phyloP scores from a whole-genome alignment of 179 eudicot genomes.

The Heliamphora pulchella region DNA sequence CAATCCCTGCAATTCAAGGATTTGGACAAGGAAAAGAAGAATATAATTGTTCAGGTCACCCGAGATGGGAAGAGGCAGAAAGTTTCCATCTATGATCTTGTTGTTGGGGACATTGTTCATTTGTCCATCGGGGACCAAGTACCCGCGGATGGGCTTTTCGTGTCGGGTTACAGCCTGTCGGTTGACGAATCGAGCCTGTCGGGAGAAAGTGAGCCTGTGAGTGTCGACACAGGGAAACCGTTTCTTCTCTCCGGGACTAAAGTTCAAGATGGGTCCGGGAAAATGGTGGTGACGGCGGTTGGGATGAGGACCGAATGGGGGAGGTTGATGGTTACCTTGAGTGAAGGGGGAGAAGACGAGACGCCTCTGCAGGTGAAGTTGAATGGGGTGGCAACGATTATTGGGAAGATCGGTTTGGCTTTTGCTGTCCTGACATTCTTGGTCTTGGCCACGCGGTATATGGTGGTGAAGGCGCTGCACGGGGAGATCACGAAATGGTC shows the following conservation, averaged over 20 bases:
- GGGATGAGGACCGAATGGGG: conserved; percentile 98
- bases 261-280: conserved; percentile 76
- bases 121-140: conserved; percentile 71
- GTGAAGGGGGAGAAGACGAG: conserved; percentile 66
- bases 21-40: conserved; percentile 69
- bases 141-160: conserved; percentile 76
- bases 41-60: conserved; percentile 45
- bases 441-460: conserved; percentile 44
- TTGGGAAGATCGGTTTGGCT: conserved; percentile 76
- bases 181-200: conserved; percentile 87
- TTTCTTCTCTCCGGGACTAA: conserved; percentile 78
- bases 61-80: conserved; percentile 55
- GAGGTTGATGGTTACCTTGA: conserved; percentile 60
- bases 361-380: conserved; percentile 85
- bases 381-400: conserved; percentile 82
- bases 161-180: conserved; percentile 54
- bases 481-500: conserved; percentile 46
- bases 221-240: conserved; percentile 35
- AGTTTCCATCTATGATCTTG: conserved; percentile 61
- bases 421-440: conserved; percentile 63
- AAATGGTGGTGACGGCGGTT: conserved; percentile 67
- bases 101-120: conserved; percentile 73
- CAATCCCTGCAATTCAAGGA: conserved; percentile 78
- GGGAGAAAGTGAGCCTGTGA: conserved; percentile 77
- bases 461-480: conserved; percentile 29